Evolutionary conservation across 1,284 basidiomycete genomes (phyloP).

Genomic region (Pseudozyma hubeiensis): DNA sequence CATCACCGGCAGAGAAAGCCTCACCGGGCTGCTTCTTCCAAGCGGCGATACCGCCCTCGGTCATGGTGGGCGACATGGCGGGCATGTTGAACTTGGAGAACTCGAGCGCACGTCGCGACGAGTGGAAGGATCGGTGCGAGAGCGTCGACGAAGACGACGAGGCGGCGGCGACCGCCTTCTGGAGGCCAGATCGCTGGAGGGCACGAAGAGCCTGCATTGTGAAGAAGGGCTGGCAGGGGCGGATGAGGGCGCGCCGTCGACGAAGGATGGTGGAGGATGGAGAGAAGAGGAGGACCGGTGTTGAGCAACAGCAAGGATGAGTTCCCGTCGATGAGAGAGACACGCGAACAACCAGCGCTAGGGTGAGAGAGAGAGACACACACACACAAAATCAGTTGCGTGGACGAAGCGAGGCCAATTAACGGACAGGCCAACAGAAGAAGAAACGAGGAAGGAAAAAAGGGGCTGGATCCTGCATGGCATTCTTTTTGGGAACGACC

Average conservation of each 20-base stretch:
- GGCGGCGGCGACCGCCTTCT: slow-evolving; percentile 44
- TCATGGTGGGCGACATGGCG: slow-evolving; percentile 99
- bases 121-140: slow-evolving; percentile 52
- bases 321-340: slow-evolving; percentile 4
- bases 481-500: background rate
- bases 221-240: background rate
- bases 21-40: slow-evolving; percentile 99
- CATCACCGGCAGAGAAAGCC: slow-evolving; percentile 86
- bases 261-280: slow-evolving; percentile 12
- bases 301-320: background rate
- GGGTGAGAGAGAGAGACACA: background rate
- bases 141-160: slow-evolving; percentile 39
- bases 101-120: slow-evolving; percentile 49
- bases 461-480: background rate
- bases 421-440: slow-evolving; percentile 8
- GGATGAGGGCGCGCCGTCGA: slow-evolving; percentile 12
- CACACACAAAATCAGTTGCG: background rate
- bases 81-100: slow-evolving; percentile 88
- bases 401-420: background rate
- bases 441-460: background rate
- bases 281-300: background rate
- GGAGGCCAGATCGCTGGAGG: slow-evolving; percentile 52
- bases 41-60: slow-evolving; percentile 94
- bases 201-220: slow-evolving; percentile 53
- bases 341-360: background rate